Evolutionary conservation across 768 basidiomycete genomes (phyloP), one percentile per base, ranked within the genome.

Genomic region (Termitomyces heimii): DNA sequence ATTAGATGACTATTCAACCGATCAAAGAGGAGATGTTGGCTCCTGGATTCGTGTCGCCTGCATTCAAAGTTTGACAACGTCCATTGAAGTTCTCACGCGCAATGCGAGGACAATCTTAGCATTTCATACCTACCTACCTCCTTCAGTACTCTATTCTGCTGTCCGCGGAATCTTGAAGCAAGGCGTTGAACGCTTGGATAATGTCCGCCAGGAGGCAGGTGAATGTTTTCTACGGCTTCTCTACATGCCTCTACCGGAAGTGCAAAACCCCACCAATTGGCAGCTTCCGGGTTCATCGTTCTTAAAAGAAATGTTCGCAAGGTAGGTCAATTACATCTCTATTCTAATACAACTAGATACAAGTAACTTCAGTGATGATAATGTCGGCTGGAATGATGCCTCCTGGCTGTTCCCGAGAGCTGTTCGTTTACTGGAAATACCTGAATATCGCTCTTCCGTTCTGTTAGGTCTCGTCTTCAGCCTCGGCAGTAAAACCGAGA

Each of bases 11-110:
- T 99, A 98, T 67, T 89, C 92, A 5, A 84, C 83, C 48, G 96
- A 99, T 67, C 91, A 97, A 67, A 85, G 96, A 62, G 96, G 96
- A 4, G 97, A 99, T 67, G 89, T 99, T 37, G 96, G 96, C 42
- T 98, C 96, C 2, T 97, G 94, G 94, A 81, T 94, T 52, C 89
- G 96, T 60, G 80, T 89, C 7, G 83, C 85, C 2, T 90, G 87
- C 64, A 79, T 94, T 51, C 77, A 76, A 46, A 87, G 88, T 10
- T 71, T 94, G 55, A 76, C 82, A 18, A 71, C 75, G 8, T 71
- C 84, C 57, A 73, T 81, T 44, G 73, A 78, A 63, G 73, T 80
- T 26, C 64, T 92, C 4, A 76, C 88, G 62, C 64, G 69, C 13
- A 66, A 74, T 45, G 76, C 82, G 26, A 64, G 56, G 53, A 63